These are phyloP conservation scores for Ogataea saltuana DNA, from an alignment of 805 yeast genomes.

Conservation along the genomic window DNA sequence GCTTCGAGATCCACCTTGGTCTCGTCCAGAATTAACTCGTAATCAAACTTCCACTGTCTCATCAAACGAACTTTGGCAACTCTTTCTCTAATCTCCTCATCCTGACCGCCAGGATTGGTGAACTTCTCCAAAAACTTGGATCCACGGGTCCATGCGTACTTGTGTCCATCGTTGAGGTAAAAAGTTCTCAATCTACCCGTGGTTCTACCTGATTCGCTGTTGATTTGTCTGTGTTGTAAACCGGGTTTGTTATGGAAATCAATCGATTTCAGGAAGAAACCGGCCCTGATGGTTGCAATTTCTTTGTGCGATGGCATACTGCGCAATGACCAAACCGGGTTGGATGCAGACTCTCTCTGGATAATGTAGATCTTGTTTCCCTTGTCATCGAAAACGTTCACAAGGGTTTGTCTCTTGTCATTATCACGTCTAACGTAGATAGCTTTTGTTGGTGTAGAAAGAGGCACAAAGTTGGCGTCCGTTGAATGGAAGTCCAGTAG, in stretches of 20 bases:
- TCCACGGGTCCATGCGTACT: slow-evolving; percentile 57
- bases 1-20: slow-evolving; percentile 47
- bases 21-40: slow-evolving; percentile 55
- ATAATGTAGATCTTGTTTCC: slow-evolving; percentile 49
- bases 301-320: slow-evolving; percentile 46
- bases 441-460: slow-evolving; percentile 41
- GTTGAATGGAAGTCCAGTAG: slow-evolving; percentile 41
- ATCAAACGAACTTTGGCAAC: slow-evolving; percentile 56
- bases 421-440: slow-evolving; percentile 52
- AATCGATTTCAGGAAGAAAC: slow-evolving; percentile 45
- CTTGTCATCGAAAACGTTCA: slow-evolving; percentile 49
- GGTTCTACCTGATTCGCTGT: slow-evolving; percentile 36
- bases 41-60: slow-evolving; percentile 61
- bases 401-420: slow-evolving; percentile 42
- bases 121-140: slow-evolving; percentile 53
- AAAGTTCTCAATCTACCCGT: slow-evolving; percentile 48
- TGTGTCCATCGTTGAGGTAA: slow-evolving; percentile 51
- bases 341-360: slow-evolving; percentile 48
- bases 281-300: slow-evolving; percentile 52
- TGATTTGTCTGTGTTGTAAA: slow-evolving; percentile 46
- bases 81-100: slow-evolving; percentile 53
- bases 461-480: slow-evolving; percentile 43
- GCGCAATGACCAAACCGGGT: slow-evolving; percentile 55
- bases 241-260: slow-evolving; percentile 50
- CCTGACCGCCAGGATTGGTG: slow-evolving; percentile 56